Conservation (phyloP, 768 basidiomycete species). For the Dioszegia aurantiaca region DNA sequence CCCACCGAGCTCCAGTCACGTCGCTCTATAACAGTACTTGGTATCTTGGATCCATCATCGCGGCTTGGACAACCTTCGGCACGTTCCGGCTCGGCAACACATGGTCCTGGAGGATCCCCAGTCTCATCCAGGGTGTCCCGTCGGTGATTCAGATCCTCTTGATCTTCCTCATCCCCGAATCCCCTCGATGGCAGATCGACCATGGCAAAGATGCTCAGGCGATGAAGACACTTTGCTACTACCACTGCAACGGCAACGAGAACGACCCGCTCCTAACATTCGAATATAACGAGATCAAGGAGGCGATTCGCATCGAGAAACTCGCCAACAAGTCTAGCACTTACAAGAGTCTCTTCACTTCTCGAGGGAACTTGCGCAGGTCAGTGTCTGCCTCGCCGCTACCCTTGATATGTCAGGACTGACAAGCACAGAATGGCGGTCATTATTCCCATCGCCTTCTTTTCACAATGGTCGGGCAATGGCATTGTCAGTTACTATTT, state of each 20-base stretch:
- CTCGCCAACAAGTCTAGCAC: slow-evolving; percentile 26
- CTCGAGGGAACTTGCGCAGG: slow-evolving; percentile 28
- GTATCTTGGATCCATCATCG: slow-evolving; percentile 63
- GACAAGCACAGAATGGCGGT: slow-evolving; percentile 17
- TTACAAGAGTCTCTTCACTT: slow-evolving; percentile 25
- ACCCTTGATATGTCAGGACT: too few species aligned
- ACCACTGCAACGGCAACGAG: slow-evolving; percentile 39
- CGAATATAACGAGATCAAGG: slow-evolving; percentile 57
- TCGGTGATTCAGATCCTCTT: slow-evolving; percentile 39
- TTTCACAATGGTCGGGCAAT: slow-evolving; percentile 50
- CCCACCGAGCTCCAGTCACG: slow-evolving; percentile 74
- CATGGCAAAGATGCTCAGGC: slow-evolving; percentile 55
- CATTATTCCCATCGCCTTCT: slow-evolving; percentile 40
- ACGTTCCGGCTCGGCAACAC: slow-evolving; percentile 41
- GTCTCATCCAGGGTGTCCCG: slow-evolving; percentile 42
- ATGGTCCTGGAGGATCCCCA: slow-evolving; percentile 63
- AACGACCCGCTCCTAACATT: slow-evolving; percentile 39
- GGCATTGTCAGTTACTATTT: slow-evolving; percentile 50
- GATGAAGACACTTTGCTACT: slow-evolving; percentile 25
- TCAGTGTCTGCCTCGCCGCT: too few species aligned
- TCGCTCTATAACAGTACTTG: slow-evolving; percentile 61
- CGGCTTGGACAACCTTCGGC: slow-evolving; percentile 17
- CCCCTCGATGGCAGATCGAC: slow-evolving; percentile 54
- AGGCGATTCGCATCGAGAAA: slow-evolving; percentile 35
- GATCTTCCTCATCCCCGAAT: slow-evolving; percentile 65